A percentile compares a stretch with the other conserved stretches of the same genome.
Evolutionary conservation across 108 stramenopile genomes (phyloP).

Genomic region (Fragilaria crotonensis): DNA sequence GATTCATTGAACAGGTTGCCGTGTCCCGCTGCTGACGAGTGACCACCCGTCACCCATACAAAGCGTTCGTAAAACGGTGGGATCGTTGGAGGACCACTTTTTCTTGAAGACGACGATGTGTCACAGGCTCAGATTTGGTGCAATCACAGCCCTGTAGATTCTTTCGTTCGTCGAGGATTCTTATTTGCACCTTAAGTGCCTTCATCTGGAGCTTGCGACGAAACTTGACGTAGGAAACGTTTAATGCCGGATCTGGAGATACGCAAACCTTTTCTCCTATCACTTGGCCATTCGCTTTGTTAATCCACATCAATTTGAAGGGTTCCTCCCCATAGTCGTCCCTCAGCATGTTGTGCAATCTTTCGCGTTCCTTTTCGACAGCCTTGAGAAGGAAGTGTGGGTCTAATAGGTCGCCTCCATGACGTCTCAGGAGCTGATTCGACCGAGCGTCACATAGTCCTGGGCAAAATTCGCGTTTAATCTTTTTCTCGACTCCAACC

Average conservation of each 20-base stretch:
- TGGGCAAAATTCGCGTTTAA: not conserved
- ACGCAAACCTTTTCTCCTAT: not conserved
- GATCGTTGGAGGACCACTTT: not conserved
- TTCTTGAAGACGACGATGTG: not conserved
- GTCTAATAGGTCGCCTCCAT: slow-evolving; percentile 11
- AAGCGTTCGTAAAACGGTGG: slow-evolving; percentile 18
- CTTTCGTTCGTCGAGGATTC: slow-evolving; percentile 6
- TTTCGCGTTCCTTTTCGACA: slow-evolving; percentile 9
- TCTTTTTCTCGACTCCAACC: too few species aligned
- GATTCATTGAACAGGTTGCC: slow-evolving; percentile 62
- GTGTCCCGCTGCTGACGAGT: slow-evolving; percentile 72
- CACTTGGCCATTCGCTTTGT: not conserved
- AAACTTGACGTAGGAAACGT: not conserved
- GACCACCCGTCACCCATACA: slow-evolving; percentile 67
- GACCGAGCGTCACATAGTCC: not conserved
- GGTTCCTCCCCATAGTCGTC: slow-evolving; percentile 27
- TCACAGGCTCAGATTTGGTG: not conserved
- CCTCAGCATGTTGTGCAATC: slow-evolving; percentile 9
- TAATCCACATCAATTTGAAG: slow-evolving; percentile 18
- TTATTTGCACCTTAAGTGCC: slow-evolving; percentile 20
- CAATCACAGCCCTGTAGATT: not conserved
- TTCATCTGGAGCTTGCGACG: slow-evolving; percentile 36
- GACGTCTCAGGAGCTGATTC: not conserved
- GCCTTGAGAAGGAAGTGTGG: slow-evolving; percentile 1
- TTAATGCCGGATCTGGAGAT: not conserved